Conservation (phyloP, 2,329 filamentous ascomycete genomes). For the Aotearoamyces nothofagi region DNA sequence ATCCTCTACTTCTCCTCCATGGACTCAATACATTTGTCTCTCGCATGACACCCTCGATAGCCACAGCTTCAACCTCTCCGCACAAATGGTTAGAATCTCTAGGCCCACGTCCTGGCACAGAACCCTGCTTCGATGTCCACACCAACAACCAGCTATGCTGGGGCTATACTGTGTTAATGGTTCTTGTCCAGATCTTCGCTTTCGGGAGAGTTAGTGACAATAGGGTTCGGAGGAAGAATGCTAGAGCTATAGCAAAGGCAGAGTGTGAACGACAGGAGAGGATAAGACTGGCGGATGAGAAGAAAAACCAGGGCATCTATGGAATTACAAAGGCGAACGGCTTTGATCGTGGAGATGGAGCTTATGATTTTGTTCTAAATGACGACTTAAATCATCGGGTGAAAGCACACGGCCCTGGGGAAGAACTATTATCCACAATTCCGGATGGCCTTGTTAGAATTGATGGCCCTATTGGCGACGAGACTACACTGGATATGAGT, state of each 20-base stretch:
- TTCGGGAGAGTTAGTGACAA: slow-evolving; percentile 18
- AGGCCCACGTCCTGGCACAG: slow-evolving; percentile 15
- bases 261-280: background rate
- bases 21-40: slow-evolving; percentile 23
- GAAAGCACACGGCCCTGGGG: background rate
- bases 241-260: slow-evolving; percentile 7
- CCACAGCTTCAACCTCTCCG: slow-evolving; percentile 14
- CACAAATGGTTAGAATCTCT: slow-evolving; percentile 16
- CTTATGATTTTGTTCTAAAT: background rate
- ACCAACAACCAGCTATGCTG: slow-evolving; percentile 22
- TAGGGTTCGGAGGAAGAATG: slow-evolving; percentile 10
- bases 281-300: slow-evolving; percentile 3
- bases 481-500: slow-evolving; percentile 7
- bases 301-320: background rate
- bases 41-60: slow-evolving; percentile 17
- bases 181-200: slow-evolving; percentile 20
- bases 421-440: background rate
- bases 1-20: slow-evolving; percentile 23
- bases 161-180: slow-evolving; percentile 23
- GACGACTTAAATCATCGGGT: background rate
- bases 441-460: too few species aligned
- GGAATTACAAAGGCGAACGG: background rate
- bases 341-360: background rate
- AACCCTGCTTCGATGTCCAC: slow-evolving; percentile 22
- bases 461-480: slow-evolving; percentile 3